phyloP scores from a whole-genome alignment of 768 basidiomycete species.

The Boletus speciosus region DNA sequence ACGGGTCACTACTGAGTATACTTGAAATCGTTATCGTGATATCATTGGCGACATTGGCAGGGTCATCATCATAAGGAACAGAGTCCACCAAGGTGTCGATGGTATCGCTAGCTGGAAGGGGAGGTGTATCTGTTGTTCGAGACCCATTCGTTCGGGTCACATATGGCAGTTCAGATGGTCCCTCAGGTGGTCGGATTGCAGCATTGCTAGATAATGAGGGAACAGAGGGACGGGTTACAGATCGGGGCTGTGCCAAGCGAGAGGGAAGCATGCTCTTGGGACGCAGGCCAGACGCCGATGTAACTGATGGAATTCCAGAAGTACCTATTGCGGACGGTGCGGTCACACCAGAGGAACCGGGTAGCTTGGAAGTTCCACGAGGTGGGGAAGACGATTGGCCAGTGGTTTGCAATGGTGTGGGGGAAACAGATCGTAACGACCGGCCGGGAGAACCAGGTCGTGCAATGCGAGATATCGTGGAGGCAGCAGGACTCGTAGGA shows the following conservation, averaged over 20 bases:
- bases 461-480: conserved; percentile 37
- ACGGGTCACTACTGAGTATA: conserved; percentile 82
- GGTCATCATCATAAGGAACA: conserved; percentile 22
- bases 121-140: conserved; percentile 10
- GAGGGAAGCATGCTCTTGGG: conserved; percentile 75
- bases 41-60: conserved; percentile 41
- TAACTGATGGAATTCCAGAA: conserved; percentile 31
- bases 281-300: conserved; percentile 41
- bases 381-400: conserved; percentile 51
- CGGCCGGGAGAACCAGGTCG: conserved; percentile 42
- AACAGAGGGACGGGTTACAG: conserved; percentile 34
- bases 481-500: conserved; percentile 45
- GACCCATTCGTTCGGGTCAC: conserved; percentile 18
- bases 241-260: conserved; percentile 63
- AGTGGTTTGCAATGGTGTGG: conserved; percentile 34
- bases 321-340: conserved; percentile 5
- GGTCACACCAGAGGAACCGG: conserved; percentile 22
- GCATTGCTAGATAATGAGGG: conserved; percentile 21
- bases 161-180: conserved; percentile 32
- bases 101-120: conserved; percentile 21
- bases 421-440: conserved; percentile 35
- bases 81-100: conserved; percentile 35
- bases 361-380: conserved; percentile 41
- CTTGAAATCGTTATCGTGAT: conserved; percentile 83
- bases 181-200: conserved; percentile 22